Percentiles rank a stretch among this genome's conserved stretches.
phyloP scores from a whole-genome alignment of 2,329 filamentous ascomycete genomes.

The Botrytis hyacinthi region DNA sequence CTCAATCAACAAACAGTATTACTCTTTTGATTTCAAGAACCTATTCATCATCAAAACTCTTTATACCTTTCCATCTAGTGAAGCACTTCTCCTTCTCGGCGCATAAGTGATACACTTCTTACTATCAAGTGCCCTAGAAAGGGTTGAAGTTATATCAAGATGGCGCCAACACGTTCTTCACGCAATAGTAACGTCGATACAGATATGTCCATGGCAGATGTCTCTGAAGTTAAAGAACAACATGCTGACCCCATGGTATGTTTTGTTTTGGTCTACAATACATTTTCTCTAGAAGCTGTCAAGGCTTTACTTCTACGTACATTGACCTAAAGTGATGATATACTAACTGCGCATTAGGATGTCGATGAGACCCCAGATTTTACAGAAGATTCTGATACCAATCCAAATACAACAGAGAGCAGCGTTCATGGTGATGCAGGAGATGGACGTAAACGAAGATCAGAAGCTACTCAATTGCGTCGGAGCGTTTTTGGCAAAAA shows the following conservation, averaged over 20 bases:
- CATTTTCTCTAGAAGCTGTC: background rate
- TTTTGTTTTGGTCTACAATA: slow-evolving; percentile 11
- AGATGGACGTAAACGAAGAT: slow-evolving; percentile 82
- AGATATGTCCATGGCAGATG: slow-evolving; percentile 62
- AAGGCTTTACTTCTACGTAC: background rate
- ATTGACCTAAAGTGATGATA: background rate
- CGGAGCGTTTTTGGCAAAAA: slow-evolving; percentile 94
- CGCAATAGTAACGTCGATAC: slow-evolving; percentile 48
- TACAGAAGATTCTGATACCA: slow-evolving; percentile 65
- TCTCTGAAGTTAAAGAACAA: slow-evolving; percentile 42
- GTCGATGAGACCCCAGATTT: slow-evolving; percentile 66
- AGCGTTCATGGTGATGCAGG: slow-evolving; percentile 75
- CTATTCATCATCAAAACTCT: slow-evolving; percentile 28
- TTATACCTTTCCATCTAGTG: background rate
- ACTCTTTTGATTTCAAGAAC: background rate
- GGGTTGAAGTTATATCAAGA: slow-evolving; percentile 40
- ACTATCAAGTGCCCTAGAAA: slow-evolving; percentile 28
- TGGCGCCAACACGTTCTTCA: slow-evolving; percentile 55
- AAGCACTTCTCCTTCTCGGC: slow-evolving; percentile 9
- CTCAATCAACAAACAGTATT: slow-evolving; percentile 23
- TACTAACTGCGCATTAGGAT: slow-evolving; percentile 45
- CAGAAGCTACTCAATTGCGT: slow-evolving; percentile 84
- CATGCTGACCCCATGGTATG: slow-evolving; percentile 40
- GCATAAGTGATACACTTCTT: slow-evolving; percentile 25
- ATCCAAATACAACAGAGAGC: slow-evolving; percentile 71